These are phyloP conservation scores for Xylaria sp. DNA, from an alignment of 2,329 filamentous ascomycete species.

Conservation along the genomic window DNA sequence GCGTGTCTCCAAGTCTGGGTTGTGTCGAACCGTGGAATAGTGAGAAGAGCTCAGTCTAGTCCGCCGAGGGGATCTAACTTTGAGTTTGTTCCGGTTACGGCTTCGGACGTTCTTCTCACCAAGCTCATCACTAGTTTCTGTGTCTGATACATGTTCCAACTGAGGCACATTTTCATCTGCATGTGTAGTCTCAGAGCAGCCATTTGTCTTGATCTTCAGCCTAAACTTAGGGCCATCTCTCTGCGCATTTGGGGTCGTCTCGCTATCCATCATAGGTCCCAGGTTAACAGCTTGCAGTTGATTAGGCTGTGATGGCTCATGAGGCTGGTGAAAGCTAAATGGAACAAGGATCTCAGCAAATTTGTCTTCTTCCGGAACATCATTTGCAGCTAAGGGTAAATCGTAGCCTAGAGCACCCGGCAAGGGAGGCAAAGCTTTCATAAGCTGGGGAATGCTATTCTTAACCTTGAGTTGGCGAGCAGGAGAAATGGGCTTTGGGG, in stretches of 20 bases:
- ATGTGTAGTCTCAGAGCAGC: conserved; percentile 35
- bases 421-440: conserved; percentile 62
- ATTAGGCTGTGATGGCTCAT: background rate
- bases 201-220: conserved; percentile 42
- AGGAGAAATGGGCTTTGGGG: conserved; percentile 61
- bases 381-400: conserved; percentile 38
- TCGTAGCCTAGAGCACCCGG: conserved; percentile 49
- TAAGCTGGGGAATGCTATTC: conserved; percentile 62
- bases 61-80: conserved; percentile 43
- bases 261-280: background rate
- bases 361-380: conserved; percentile 42
- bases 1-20: conserved; percentile 34
- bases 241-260: conserved; percentile 25
- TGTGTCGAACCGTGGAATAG: conserved; percentile 41
- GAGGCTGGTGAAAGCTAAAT: conserved; percentile 39
- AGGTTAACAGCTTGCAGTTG: background rate
- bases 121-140: conserved; percentile 27
- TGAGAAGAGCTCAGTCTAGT: conserved; percentile 36
- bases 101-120: conserved; percentile 19
- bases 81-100: conserved; percentile 39
- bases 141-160: conserved; percentile 28
- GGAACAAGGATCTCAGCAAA: conserved; percentile 47
- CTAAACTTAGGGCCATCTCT: conserved; percentile 44
- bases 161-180: conserved; percentile 30
- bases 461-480: conserved; percentile 57